Base-by-base conservation (phyloP, 257 asterid species). In the Scutellaria minor region DNA sequence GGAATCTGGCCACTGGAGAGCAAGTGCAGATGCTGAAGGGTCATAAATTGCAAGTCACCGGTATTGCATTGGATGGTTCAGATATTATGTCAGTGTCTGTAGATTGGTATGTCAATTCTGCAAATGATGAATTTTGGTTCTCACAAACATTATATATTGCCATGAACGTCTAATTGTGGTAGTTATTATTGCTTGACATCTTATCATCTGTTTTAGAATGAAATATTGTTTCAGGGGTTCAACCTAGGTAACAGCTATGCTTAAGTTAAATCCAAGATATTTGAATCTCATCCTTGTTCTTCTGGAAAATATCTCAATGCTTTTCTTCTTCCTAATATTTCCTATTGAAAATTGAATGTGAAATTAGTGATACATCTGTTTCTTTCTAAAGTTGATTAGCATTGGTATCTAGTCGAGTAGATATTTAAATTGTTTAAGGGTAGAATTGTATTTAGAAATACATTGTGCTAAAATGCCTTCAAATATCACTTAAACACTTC, bases 1-100 rank as follows among this genome's bases (percentile, higher is more conserved):
- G 99, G 98, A 85, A 86, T 82, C 77, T 95, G 88, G 95, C 88
- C 18, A 85, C 86, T 14, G 98, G 98, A 64, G 99, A 92, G 85
- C 83, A 76, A 64, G 80, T 78, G 40, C 90, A 85, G 78, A 76
- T 77, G 50, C 84, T 95, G 35, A 88, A 88, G 80, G 99, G 96
- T 47, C 99, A 95, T 73, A 78, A 77, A 45, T 63, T 78, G 82
- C 99, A 92, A 83, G 97, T 95, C 53, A 86, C 99, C 0, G 97
- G 98, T 50, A 71, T 92, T 77, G 85, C 91, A 11, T 71, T 88
- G 85, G 98, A 92, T 79, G 97, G 94, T 64, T 75, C 80, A 18
- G 98, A 95, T 77, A 70, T 95, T 52, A 80, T 95, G 63, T 92
- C 99, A 3, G 78, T 86, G 12, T 95, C 99, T 14, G 82, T 92